Evolutionary conservation across 2,329 filamentous ascomycete species (phyloP).

Genomic region (Clonostachys byssicola): DNA sequence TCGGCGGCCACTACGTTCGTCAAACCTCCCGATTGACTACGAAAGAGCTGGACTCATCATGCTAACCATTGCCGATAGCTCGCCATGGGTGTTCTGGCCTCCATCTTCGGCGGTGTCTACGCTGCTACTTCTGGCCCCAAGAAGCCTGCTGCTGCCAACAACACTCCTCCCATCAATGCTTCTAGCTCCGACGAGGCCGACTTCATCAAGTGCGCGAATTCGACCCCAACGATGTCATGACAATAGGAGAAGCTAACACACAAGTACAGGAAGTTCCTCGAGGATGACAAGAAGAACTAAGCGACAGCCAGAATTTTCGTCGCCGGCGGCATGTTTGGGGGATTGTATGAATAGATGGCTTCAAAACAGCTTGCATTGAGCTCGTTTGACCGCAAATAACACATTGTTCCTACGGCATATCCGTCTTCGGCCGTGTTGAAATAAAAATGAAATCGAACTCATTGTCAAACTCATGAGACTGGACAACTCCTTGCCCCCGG

Average conservation of each 20-base stretch:
- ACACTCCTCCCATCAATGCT: slow-evolving; percentile 57
- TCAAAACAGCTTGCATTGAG: no score
- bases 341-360: slow-evolving; percentile 7
- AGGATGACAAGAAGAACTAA: slow-evolving; percentile 35
- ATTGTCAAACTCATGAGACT: no score
- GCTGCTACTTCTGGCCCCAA: slow-evolving; percentile 37
- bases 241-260: slow-evolving; percentile 1
- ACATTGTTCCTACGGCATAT: no score
- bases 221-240: slow-evolving; percentile 3
- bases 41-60: slow-evolving; percentile 3
- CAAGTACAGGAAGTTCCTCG: slow-evolving; percentile 29
- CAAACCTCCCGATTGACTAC: background rate
- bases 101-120: slow-evolving; percentile 45
- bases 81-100: slow-evolving; percentile 50
- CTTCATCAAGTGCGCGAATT: slow-evolving; percentile 57
- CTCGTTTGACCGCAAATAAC: no score
- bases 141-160: slow-evolving; percentile 32
- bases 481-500: no score
- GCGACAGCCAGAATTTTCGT: slow-evolving; percentile 4
- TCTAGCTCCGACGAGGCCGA: slow-evolving; percentile 58
- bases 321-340: slow-evolving; percentile 15
- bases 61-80: slow-evolving; percentile 33
- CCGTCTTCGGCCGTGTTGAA: no score
- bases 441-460: no score
- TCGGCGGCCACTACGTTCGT: slow-evolving; percentile 60